These are phyloP conservation scores for Geotrichum australiense DNA, from an alignment of 1,139 yeast species.

Conservation along the genomic window DNA sequence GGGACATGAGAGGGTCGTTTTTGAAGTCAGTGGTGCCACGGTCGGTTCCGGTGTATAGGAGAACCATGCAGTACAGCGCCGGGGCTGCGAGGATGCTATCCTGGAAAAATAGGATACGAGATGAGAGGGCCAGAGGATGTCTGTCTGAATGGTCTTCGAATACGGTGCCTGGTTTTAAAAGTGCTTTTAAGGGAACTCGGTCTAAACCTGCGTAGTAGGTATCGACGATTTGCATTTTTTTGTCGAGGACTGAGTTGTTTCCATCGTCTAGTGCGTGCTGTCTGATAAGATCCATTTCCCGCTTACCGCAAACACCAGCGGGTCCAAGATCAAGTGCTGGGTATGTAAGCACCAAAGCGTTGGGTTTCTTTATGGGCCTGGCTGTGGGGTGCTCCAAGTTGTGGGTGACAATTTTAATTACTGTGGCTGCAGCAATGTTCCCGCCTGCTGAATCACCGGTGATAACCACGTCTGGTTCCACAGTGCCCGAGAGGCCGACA, in stretches of 20 bases:
- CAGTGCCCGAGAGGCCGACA: conserved; percentile 19
- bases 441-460: conserved; percentile 25
- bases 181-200: conserved; percentile 12
- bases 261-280: conserved; percentile 19
- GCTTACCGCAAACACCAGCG: conserved; percentile 20
- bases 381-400: conserved; percentile 16
- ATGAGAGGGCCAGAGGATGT: conserved; percentile 20
- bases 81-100: conserved; percentile 21
- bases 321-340: conserved; percentile 21
- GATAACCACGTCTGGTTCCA: conserved; percentile 19
- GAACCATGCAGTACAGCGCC: conserved; percentile 19
- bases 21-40: conserved; percentile 19
- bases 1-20: conserved; percentile 20
- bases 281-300: conserved; percentile 20
- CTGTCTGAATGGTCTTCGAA: conserved; percentile 10
- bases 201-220: conserved; percentile 16
- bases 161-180: conserved; percentile 14
- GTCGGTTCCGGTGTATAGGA: conserved; percentile 23
- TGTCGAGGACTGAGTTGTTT: conserved; percentile 16
- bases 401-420: conserved; percentile 17
- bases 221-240: conserved; percentile 16
- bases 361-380: conserved; percentile 24
- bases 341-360: conserved; percentile 20
- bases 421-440: conserved; percentile 20
- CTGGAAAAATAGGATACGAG: conserved; percentile 20